These are phyloP conservation scores for Besnoitia besnoiti DNA, from an alignment of 169 alveolate genomes.

Conservation along the genomic window DNA sequence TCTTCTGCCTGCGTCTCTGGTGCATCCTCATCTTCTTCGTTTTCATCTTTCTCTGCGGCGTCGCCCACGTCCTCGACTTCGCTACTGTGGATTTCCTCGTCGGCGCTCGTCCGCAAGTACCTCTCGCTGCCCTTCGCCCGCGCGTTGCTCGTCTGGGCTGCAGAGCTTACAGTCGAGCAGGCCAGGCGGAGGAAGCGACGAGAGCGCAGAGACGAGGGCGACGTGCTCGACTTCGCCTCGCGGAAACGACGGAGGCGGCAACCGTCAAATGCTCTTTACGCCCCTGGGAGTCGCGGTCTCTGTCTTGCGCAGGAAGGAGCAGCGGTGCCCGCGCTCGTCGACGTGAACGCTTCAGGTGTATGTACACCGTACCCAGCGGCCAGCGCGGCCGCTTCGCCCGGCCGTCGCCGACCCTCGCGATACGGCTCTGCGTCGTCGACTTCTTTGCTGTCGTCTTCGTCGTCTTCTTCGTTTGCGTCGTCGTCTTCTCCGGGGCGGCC, in stretches of 20 bases:
- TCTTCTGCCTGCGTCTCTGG: too few relatives aligned
- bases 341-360: not conserved
- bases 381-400: too few relatives aligned
- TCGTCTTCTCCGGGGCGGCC: not conserved
- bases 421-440: too few relatives aligned
- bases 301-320: not conserved
- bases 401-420: too few relatives aligned
- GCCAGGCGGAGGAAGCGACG: not conserved
- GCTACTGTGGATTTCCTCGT: not conserved
- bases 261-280: not conserved
- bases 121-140: not conserved
- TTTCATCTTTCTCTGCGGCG: too few relatives aligned
- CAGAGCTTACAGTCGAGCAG: not conserved
- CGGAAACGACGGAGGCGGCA: not conserved
- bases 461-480: not conserved
- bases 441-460: not conserved
- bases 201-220: not conserved
- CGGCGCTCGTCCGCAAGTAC: not conserved
- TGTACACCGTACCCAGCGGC: too few relatives aligned
- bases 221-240: not conserved
- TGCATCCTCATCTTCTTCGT: too few relatives aligned
- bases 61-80: not conserved
- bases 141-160: not conserved
- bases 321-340: not conserved
- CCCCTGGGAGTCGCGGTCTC: not conserved